Evolutionary conservation across 225 moss, liverwort and hornwort genomes (phyloP), one percentile per base, ranked within the genome.

Genomic region (Marchantia polymorpha): DNA sequence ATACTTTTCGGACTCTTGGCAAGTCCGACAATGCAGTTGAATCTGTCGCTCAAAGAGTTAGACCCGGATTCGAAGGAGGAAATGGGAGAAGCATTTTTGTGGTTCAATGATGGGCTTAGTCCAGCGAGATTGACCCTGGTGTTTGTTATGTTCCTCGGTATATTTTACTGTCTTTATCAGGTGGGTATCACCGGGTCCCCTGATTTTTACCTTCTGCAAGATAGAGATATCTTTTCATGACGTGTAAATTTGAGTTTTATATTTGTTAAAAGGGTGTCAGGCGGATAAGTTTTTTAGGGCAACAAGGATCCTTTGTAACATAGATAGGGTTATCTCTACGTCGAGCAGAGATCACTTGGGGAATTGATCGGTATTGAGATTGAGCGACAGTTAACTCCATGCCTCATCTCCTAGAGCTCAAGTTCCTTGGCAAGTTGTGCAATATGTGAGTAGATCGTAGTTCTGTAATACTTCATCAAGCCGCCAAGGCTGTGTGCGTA

Each of bases 1-100:
- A 81, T 87, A 58, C 50, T 91, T 68, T 96, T 94, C 52, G 96
- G 94, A 12, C 78, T 94, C 14, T 84, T 96, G 74, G 90, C 94
- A 23, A 91, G 96, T 81, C 96, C 96, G n/a, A 86, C 88, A 60
- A 92, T 96, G 91, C 94, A 92, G 83, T 82, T 91, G 80, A 96
- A 96, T 59, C 85, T 96, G 66, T 84, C 87, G 46, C 84, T 96
- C 39, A 92, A 96, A 86, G 96, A 94, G 63, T 31, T 73, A 4
- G 89, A 89, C 72, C 80, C 83, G 30, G 89, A 93, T 74, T 83
- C 86, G 59, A 89, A 89, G 55, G 90, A 94, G 4, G 96, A 94
- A 20, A 85, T 89, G 25, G 89, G 89, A 83, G 90, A 92, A 26
- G 92, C 96, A 0, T 96, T 89, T 59, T 83, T 96, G 55, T 72